Conservation (phyloP, 164 flowering plant genomes). For the Umbellularia californica region DNA sequence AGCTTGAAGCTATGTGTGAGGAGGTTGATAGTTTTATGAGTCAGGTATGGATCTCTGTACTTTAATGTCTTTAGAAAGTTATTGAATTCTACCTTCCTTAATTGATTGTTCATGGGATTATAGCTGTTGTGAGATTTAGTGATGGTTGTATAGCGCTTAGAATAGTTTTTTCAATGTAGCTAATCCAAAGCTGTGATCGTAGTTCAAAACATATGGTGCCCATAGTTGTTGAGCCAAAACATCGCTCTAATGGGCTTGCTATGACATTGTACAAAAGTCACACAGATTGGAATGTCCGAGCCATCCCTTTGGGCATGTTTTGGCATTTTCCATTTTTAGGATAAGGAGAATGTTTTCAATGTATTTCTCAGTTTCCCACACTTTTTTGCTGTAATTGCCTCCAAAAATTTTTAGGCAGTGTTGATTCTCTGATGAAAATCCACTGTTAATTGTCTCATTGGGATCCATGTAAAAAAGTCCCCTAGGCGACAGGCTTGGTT, state of each 20-base stretch:
- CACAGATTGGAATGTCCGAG: background rate
- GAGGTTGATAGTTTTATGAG: conserved; percentile 58
- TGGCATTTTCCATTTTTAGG: too few relatives aligned
- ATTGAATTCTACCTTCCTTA: conserved; percentile 1
- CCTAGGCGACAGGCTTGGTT: too few relatives aligned
- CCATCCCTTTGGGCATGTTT: background rate
- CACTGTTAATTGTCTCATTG: too few relatives aligned
- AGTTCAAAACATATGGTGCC: background rate
- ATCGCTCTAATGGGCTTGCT: background rate
- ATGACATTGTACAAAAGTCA: background rate
- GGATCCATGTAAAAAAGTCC: too few relatives aligned
- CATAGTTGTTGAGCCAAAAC: background rate
- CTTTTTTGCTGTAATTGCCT: too few relatives aligned
- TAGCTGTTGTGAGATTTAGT: background rate
- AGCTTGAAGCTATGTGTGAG: conserved; percentile 70
- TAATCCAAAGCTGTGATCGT: background rate
- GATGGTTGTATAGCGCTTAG: background rate
- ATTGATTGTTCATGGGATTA: background rate
- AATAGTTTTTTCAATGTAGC: background rate
- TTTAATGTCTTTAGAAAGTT: background rate
- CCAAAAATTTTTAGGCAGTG: too few relatives aligned
- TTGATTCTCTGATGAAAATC: too few relatives aligned
- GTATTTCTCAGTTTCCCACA: too few relatives aligned
- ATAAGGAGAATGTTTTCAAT: too few relatives aligned
- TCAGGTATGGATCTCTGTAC: conserved; percentile 5